phyloP scores from a whole-genome alignment of 1,139 yeast species.

The Debaryomycetaceae sp. region DNA sequence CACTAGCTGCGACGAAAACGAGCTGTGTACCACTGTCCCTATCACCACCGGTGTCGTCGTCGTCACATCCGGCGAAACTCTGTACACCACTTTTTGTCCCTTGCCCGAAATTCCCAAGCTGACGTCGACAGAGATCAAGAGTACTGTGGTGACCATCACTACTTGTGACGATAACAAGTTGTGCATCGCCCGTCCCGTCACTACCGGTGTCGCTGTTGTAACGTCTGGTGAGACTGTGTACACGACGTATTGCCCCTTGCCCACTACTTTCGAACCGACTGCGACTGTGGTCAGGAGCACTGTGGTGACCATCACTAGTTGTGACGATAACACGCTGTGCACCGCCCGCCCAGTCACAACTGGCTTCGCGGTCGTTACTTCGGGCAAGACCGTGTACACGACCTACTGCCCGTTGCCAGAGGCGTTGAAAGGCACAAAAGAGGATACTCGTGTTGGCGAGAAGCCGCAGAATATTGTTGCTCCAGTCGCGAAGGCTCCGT shows the following conservation, averaged over 20 bases:
- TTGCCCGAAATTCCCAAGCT: constrained; percentile 4
- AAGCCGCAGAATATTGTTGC: too few relatives aligned
- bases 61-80: constrained; percentile 9
- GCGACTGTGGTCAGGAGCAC: too few relatives aligned
- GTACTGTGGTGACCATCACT: constrained; percentile 17
- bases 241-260: constrained; percentile 14
- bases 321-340: constrained; percentile 14
- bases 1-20: constrained; percentile 14
- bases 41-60: constrained; percentile 21
- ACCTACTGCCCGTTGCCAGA: too few relatives aligned
- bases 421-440: too few relatives aligned
- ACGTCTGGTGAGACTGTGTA: constrained; percentile 7
- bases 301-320: constrained; percentile 16
- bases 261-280: constrained; percentile 3
- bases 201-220: constrained; percentile 22
- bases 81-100: constrained; percentile 14
- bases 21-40: constrained; percentile 12
- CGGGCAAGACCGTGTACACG: too few relatives aligned
- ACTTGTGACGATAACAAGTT: constrained; percentile 13
- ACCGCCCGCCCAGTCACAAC: constrained; percentile 15
- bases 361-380: constrained; percentile 17
- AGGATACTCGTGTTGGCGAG: too few relatives aligned
- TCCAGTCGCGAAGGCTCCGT: too few relatives aligned
- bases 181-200: constrained; percentile 12
- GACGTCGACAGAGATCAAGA: constrained; percentile 6